Base-by-base conservation (phyloP, 345 rosid species). In the Melastoma malabathricum region DNA sequence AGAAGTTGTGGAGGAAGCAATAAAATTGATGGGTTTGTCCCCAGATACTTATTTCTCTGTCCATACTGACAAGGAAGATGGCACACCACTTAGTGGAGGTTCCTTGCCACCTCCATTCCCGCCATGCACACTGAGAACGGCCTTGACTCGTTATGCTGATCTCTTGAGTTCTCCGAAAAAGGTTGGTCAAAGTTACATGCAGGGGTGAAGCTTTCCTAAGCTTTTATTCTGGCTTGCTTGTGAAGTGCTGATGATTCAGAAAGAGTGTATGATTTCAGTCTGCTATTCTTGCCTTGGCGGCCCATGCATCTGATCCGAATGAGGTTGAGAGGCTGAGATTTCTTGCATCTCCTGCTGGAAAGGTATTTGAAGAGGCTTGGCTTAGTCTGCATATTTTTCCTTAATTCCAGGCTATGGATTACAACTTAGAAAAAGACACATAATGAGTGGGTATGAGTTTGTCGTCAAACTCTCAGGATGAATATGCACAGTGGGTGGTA, bases 281-380 rank as follows among this genome's bases (percentile, higher is more conserved):
- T 51, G 86, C 87, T 49, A 71, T 93, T 57, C 72, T 85, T 43
- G 99, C 99, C 43, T 72, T 93, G 75, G 90, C 97, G 29, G 87
- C 97, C 67, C 87, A 85, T 76, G 94, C 97, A 49, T 74, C 85
- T 65, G 82, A 88, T 59, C 84, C 96, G n/a, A 66, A 79, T 12
- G 99, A 93, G 71, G 89, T 92, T 55, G 94, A 85, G 60, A 72
- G 80, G 56, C 66, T 93, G 54, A 76, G 64, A 61, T 76, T 77
- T 63, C 87, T 93, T 14, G 89, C 99, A 34, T 85, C 99, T 12
- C 94, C 95, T 17, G 72, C 84, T 55, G 99, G 99, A 68, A 93
- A 93, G 90, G 99, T 92, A 56, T 54, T 55, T 45, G 23, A 57
- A 14, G 29, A 16, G 18, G 8, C 8, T 31, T 44, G 20, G 18